phyloP scores from a whole-genome alignment of 2,329 filamentous ascomycete species.

The Akanthomyces dipterigenus region DNA sequence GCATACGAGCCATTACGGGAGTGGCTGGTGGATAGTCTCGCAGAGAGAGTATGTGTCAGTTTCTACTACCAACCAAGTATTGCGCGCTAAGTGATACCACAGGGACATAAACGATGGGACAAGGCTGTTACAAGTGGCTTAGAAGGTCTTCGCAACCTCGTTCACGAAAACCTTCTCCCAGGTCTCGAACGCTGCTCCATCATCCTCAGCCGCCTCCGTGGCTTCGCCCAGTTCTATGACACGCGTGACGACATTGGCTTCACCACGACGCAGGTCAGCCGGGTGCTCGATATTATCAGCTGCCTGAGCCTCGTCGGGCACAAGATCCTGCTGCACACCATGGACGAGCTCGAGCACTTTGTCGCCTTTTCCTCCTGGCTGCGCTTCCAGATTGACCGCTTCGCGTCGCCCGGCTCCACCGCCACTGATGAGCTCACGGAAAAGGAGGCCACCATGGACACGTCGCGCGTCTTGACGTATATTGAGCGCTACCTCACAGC shows the following conservation, averaged over 20 bases:
- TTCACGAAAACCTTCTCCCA: constrained; percentile 84
- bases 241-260: constrained; percentile 60
- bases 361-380: constrained; percentile 76
- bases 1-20: constrained; percentile 70
- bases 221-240: constrained; percentile 75
- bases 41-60: constrained; percentile 57
- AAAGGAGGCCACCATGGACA: constrained; percentile 69
- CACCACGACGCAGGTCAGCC: constrained; percentile 54
- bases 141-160: constrained; percentile 65
- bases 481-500: constrained; percentile 63
- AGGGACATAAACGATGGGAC: constrained; percentile 95
- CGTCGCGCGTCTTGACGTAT: constrained; percentile 66
- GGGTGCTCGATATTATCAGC: constrained; percentile 62
- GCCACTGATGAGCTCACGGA: constrained; percentile 66
- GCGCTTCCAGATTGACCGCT: constrained; percentile 71
- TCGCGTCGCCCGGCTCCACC: constrained; percentile 54
- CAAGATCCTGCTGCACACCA: constrained; percentile 62
- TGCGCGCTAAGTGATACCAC: constrained; percentile 3
- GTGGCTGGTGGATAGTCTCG: constrained; percentile 80
- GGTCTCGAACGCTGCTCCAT: constrained; percentile 77
- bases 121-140: constrained; percentile 75
- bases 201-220: constrained; percentile 74
- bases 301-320: constrained; percentile 71
- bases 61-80: neutral
- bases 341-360: constrained; percentile 75